phyloP scores from a whole-genome alignment of 345 rosid genomes.

The Populus simonii region DNA sequence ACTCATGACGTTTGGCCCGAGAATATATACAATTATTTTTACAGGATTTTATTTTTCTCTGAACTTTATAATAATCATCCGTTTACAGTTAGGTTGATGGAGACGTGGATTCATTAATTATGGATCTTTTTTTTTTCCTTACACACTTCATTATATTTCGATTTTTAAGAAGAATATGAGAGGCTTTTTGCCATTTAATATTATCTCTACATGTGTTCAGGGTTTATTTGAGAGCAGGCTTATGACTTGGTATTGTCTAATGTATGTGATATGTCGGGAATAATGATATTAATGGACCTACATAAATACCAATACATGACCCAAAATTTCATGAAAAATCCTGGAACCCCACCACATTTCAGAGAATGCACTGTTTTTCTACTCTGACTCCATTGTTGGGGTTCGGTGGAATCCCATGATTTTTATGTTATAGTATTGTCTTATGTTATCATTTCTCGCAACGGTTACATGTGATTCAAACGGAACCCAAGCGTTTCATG shows the following conservation, averaged over 20 bases:
- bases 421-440: background rate
- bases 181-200: too few relatives aligned
- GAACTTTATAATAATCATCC: too few relatives aligned
- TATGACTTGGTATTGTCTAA: constrained; percentile 25
- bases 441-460: background rate
- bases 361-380: constrained; percentile 6
- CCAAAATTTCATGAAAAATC: background rate
- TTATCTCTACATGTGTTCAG: background rate
- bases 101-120: too few relatives aligned
- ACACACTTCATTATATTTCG: too few relatives aligned
- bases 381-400: constrained; percentile 18
- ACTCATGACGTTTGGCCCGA: too few relatives aligned
- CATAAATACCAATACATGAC: background rate
- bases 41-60: too few relatives aligned
- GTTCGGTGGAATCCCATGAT: constrained; percentile 36
- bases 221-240: background rate
- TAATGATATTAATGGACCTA: constrained; percentile 45
- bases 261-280: constrained; percentile 45
- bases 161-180: too few relatives aligned
- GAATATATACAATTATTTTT: too few relatives aligned
- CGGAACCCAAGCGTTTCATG: too few relatives aligned
- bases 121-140: too few relatives aligned
- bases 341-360: constrained; percentile 34
- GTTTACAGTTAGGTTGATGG: too few relatives aligned
- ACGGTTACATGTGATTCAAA: background rate